Conservation (phyloP, 169 alveolate genomes). For the Cryptosporidium sp. region DNA sequence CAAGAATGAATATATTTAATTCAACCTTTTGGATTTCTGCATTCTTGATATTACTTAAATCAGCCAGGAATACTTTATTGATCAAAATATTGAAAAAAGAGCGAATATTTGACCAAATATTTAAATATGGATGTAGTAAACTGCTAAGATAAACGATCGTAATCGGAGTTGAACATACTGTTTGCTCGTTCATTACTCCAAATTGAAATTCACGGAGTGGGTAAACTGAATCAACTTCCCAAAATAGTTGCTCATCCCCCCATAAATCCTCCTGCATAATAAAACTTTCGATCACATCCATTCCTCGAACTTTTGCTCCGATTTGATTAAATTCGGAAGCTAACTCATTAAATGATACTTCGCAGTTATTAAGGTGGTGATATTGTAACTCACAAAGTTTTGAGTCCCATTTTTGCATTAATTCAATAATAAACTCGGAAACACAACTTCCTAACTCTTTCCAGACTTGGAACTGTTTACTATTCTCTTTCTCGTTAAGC, state of each 20-base stretch:
- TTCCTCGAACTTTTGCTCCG: neutral
- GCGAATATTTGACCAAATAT: conserved; percentile 52
- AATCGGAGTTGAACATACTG: conserved; percentile 20
- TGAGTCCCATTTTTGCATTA: conserved; percentile 53
- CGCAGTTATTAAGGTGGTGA: conserved; percentile 47
- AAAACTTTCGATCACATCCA: neutral
- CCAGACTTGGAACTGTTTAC: conserved; percentile 17
- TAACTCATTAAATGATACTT: conserved; percentile 19
- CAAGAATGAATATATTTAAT: conserved; percentile 39
- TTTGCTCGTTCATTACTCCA: conserved; percentile 11
- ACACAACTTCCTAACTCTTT: conserved; percentile 52
- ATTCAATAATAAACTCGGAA: conserved; percentile 24
- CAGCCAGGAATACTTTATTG: conserved; percentile 1
- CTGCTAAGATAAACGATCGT: conserved; percentile 49
- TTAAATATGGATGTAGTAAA: conserved; percentile 10
- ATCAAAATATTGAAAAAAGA: conserved; percentile 37
- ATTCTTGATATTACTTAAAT: neutral
- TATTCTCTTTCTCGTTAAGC: conserved; percentile 10
- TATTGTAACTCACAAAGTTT: conserved; percentile 53
- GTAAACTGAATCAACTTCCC: conserved; percentile 49
- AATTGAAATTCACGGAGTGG: conserved; percentile 56
- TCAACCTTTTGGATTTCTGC: conserved; percentile 10
- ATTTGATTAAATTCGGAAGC: conserved; percentile 4
- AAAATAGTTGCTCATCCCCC: conserved; percentile 48
- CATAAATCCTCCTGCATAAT: conserved; percentile 31